Evolutionary conservation across 2,329 filamentous ascomycete species (phyloP).

Genomic region (Cryphonectria carpinicola): DNA sequence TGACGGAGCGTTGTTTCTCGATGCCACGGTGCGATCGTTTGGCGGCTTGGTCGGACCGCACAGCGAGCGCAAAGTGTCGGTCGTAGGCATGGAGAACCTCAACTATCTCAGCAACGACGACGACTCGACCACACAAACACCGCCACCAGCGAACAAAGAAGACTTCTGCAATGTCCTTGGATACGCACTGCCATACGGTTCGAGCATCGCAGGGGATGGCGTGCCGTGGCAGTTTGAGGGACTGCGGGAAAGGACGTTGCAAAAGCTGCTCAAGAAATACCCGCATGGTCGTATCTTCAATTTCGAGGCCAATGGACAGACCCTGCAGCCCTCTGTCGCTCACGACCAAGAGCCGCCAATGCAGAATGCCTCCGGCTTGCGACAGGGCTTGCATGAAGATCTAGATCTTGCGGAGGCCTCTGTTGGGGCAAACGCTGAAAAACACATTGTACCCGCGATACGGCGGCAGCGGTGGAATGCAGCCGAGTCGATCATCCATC

Average conservation of each 20-base stretch:
- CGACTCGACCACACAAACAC: conserved; percentile 20
- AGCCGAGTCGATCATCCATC: conserved; percentile 37
- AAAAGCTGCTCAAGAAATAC: conserved; percentile 47
- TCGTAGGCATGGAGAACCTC: conserved; percentile 20
- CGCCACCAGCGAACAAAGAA: conserved; percentile 17
- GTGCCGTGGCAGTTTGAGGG: conserved; percentile 28
- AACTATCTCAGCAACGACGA: conserved; percentile 27
- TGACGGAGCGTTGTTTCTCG: conserved; percentile 44
- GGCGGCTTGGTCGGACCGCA: conserved; percentile 35
- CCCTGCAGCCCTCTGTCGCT: conserved; percentile 18
- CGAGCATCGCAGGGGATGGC: conserved; percentile 39
- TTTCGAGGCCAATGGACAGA: conserved; percentile 43
- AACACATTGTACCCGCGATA: conserved; percentile 17
- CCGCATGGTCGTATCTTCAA: conserved; percentile 52
- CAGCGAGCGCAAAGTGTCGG: conserved; percentile 20
- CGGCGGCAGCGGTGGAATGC: conserved; percentile 34
- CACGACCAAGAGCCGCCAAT: conserved; percentile 32
- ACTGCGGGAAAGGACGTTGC: conserved; percentile 45
- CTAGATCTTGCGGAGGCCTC: background rate
- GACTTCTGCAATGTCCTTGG: conserved; percentile 42
- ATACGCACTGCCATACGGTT: conserved; percentile 41
- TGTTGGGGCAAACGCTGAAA: background rate
- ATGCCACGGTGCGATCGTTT: conserved; percentile 39
- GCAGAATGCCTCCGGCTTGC: conserved; percentile 9
- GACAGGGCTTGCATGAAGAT: conserved; percentile 15